Base-by-base conservation (phyloP, 768 basidiomycete genomes). In the Termitomyces sp. region DNA sequence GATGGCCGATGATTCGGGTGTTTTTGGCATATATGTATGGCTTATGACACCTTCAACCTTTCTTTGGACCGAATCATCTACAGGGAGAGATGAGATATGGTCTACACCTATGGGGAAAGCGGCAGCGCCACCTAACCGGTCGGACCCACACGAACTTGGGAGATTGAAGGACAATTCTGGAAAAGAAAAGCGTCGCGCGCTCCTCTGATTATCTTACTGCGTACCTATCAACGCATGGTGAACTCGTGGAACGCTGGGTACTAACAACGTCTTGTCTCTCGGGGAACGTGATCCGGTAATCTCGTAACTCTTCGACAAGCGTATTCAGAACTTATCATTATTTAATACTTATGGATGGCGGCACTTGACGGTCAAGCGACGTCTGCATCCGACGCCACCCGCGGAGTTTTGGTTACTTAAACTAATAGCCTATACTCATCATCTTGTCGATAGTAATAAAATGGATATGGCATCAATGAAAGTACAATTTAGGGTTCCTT, bases 81-180 rank as follows among this genome's bases (percentile, higher is more conserved):
- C 35, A 38, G 38, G 23, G 37, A 50, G 23, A 38, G n/a, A 35
- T 44, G 43, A 11, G 48, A 21, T 31, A 10, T 21, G 17, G 40
- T 28, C 21, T 42, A 14, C n/a, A 38, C n/a, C 28, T 45, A 40
- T 37, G 31, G 31, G 31, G n/a, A 51, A 43, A 56, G 26, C 12
- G 41, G 40, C 41, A 49, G 55, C 55, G 55, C 55, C 55, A 56
- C 55, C 23, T 17, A 30, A 30, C 21, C 45, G 45, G 30, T 28
- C 45, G 11, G 46, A 47, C 30, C 5, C 19, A 19, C n/a, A 23
- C 1, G 6, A 31, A n/a, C 17, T 9, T 17, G 17, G 17, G 28
- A 41, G 4, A n/a, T 17, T 11, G 4, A 14, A 6, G 14, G 31
- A 19, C 17, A 31, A 19, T 33, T 9, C 33, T 19, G 5, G n/a